Conservation (phyloP, 164 flowering plant genomes). For the Malania oleifera region DNA sequence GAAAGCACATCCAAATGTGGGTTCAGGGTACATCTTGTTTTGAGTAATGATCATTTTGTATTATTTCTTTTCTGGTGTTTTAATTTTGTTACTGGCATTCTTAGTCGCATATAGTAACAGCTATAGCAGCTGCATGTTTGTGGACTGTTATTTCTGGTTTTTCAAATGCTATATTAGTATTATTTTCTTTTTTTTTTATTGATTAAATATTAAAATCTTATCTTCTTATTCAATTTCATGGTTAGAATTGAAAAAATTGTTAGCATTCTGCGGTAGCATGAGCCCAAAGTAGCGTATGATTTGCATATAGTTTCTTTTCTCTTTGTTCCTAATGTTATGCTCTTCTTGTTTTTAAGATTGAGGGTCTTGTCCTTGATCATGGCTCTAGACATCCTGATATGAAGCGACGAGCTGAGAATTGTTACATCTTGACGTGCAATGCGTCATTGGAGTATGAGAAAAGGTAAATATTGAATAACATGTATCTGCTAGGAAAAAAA, state of each 20-base stretch:
- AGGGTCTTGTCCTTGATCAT: constrained; percentile 99
- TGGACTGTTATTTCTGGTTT: neutral
- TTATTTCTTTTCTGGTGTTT: too few relatives aligned
- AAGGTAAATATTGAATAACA: constrained; percentile 45
- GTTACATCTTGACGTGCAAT: constrained; percentile 86
- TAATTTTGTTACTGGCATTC: too few relatives aligned
- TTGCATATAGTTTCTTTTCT: neutral
- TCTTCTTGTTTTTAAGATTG: constrained; percentile 47
- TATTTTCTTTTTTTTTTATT: neutral
- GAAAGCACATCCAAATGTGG: too few relatives aligned
- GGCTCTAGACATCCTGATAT: constrained; percentile 99
- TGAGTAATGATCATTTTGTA: too few relatives aligned
- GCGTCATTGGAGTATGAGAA: constrained; percentile 97
- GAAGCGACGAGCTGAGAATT: constrained; percentile 95
- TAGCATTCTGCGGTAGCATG: too few relatives aligned
- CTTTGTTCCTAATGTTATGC: neutral
- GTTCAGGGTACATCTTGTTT: too few relatives aligned
- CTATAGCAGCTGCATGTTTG: too few relatives aligned
- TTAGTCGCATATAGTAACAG: too few relatives aligned
- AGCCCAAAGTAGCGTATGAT: too few relatives aligned
- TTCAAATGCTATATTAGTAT: neutral
- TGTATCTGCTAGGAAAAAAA: neutral
- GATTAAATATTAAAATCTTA: too few relatives aligned
- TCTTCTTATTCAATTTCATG: too few relatives aligned
- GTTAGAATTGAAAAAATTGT: too few relatives aligned